A percentile compares a stretch with the other conserved stretches of the same genome.
Evolutionary conservation across 139 green algal species (phyloP).

Genomic region (Chlorella sp.): DNA sequence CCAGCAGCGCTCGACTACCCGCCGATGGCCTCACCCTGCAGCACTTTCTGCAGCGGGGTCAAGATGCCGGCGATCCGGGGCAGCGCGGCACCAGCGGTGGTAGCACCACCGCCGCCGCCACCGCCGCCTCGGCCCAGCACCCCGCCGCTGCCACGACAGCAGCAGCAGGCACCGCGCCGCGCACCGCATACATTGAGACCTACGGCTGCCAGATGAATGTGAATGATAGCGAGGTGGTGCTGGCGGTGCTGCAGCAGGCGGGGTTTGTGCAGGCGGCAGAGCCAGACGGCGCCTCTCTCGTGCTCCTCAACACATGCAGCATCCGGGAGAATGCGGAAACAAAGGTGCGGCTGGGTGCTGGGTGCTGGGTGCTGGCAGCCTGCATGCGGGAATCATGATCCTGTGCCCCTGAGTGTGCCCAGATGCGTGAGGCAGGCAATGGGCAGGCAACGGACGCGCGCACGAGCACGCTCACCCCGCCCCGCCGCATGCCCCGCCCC

Average conservation of each 20-base stretch:
- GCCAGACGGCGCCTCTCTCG: conserved; percentile 61
- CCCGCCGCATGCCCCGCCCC: too few relatives aligned
- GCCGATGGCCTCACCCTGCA: conserved; percentile 24
- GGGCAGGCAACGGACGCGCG: too few relatives aligned
- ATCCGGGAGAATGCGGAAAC: conserved; percentile 89
- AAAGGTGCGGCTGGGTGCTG: conserved; percentile 27
- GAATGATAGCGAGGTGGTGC: conserved; percentile 81
- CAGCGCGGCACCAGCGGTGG: not conserved
- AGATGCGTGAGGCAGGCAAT: not conserved
- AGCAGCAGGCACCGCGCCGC: not conserved
- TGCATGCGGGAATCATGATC: not conserved
- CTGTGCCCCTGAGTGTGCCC: not conserved
- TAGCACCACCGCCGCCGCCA: not conserved
- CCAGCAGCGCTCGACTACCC: conserved; percentile 2
- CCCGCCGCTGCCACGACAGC: too few relatives aligned
- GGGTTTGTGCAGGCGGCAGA: conserved; percentile 55
- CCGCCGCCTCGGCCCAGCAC: not conserved
- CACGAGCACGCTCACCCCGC: too few relatives aligned
- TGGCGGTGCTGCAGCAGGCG: conserved; percentile 63
- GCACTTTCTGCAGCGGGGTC: not conserved
- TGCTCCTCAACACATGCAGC: conserved; percentile 95
- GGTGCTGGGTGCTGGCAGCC: not conserved
- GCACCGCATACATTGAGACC: conserved; percentile 71
- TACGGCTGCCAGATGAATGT: conserved; percentile 92
- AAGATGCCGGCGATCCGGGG: not conserved